These are phyloP conservation scores for Allantophomopsis cytisporea DNA, from an alignment of 2,329 filamentous ascomycete species.

Conservation along the genomic window DNA sequence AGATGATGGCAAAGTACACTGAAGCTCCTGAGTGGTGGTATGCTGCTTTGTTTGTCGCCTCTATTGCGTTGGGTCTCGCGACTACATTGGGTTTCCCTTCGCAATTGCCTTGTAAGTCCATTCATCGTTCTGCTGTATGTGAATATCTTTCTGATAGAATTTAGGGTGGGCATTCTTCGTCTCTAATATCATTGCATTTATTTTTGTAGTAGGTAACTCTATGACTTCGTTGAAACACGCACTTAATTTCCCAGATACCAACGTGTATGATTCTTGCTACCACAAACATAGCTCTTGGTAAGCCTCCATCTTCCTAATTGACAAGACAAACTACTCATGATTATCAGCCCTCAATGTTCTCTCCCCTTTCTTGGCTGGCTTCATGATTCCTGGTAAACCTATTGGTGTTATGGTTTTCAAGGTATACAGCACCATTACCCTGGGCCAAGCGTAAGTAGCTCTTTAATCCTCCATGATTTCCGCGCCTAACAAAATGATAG, in stretches of 20 bases:
- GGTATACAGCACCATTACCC: slow-evolving; percentile 56
- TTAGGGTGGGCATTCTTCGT: slow-evolving; percentile 18
- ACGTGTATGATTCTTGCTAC: slow-evolving; percentile 58
- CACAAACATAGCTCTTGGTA: slow-evolving; percentile 47
- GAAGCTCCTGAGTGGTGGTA: slow-evolving; percentile 45
- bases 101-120: slow-evolving; percentile 25
- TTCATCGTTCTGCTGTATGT: neutral
- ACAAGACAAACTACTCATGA: neutral
- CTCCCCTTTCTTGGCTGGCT: slow-evolving; percentile 59
- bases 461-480: slow-evolving; percentile 25
- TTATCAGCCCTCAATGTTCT: slow-evolving; percentile 45
- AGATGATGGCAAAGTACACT: slow-evolving; percentile 39
- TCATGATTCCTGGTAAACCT: slow-evolving; percentile 52
- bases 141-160: slow-evolving; percentile 1
- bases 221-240: neutral
- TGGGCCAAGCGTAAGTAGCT: slow-evolving; percentile 21
- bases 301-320: neutral
- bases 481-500: slow-evolving; percentile 4
- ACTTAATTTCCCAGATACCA: slow-evolving; percentile 26
- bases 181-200: slow-evolving; percentile 32
- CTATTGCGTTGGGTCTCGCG: slow-evolving; percentile 23
- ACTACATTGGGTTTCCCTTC: slow-evolving; percentile 49
- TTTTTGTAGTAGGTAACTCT: slow-evolving; percentile 31
- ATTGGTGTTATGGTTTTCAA: slow-evolving; percentile 71
- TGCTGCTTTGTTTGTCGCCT: slow-evolving; percentile 19